Evolutionary conservation across 345 rosid species (phyloP).

Genomic region (Mangifera indica): DNA sequence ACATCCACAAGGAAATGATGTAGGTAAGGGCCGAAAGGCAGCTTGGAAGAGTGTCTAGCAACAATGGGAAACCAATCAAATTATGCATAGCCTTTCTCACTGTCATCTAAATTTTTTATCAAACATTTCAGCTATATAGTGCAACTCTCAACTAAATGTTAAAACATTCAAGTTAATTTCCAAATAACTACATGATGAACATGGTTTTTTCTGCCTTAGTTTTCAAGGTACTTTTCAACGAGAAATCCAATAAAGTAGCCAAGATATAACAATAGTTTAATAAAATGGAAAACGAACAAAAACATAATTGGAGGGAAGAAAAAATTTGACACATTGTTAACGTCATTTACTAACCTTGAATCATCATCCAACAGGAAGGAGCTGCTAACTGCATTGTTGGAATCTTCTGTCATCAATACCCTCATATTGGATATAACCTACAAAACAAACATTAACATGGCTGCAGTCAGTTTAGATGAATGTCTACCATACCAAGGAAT

Average conservation of each 20-base stretch:
- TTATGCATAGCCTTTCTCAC: background rate
- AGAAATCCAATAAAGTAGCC: background rate
- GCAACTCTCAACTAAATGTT: background rate
- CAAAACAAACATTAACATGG: background rate
- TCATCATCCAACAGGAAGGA: constrained; percentile 97
- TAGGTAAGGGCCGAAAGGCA: background rate
- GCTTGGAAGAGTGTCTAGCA: background rate
- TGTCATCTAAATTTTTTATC: background rate
- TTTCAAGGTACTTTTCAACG: background rate
- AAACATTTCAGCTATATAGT: background rate
- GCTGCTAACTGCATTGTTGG: constrained; percentile 91
- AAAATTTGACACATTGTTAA: background rate
- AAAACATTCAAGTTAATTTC: background rate
- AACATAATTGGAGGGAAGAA: background rate
- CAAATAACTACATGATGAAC: background rate
- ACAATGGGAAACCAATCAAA: background rate
- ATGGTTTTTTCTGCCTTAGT: background rate
- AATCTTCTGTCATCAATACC: constrained; percentile 95
- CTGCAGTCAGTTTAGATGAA: background rate
- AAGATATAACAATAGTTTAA: background rate
- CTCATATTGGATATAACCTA: constrained; percentile 92
- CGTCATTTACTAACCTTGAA: constrained; percentile 57
- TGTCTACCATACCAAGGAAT: background rate
- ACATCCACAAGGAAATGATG: background rate
- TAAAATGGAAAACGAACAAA: background rate